Evolutionary conservation across 1,284 basidiomycete species (phyloP).

Genomic region (Ustilago tritici): DNA sequence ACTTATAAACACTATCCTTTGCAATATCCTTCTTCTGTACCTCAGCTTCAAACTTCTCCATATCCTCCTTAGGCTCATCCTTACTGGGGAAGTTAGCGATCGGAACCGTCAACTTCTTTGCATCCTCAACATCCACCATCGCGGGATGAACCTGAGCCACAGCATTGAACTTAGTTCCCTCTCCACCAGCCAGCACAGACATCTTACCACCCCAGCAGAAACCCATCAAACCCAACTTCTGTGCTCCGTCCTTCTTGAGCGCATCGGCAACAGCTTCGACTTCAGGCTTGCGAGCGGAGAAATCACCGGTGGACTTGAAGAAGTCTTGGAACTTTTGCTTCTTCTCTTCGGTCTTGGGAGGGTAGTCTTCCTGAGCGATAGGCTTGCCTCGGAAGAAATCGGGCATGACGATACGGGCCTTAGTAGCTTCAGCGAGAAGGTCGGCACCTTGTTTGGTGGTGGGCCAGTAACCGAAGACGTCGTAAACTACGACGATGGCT

Average conservation of each 20-base stretch:
- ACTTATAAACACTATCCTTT: conserved; percentile 74
- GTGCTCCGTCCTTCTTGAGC: conserved; percentile 73
- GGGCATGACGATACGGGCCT: conserved; percentile 75
- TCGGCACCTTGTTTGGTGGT: conserved; percentile 73
- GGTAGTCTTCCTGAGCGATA: conserved; percentile 74
- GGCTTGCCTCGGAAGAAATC: conserved; percentile 76
- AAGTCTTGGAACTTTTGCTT: conserved; percentile 72
- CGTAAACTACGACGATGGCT: conserved; percentile 76
- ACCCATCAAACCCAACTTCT: conserved; percentile 72
- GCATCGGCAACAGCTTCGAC: conserved; percentile 72
- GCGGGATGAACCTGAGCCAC: conserved; percentile 61
- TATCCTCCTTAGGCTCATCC: conserved; percentile 73
- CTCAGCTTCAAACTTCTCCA: conserved; percentile 73
- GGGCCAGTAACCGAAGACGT: conserved; percentile 76
- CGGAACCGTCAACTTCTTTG: conserved; percentile 74
- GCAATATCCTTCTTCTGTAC: conserved; percentile 72
- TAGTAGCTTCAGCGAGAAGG: conserved; percentile 73
- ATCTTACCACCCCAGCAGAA: conserved; percentile 71
- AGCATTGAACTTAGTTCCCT: conserved; percentile 54
- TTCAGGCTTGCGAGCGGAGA: conserved; percentile 73
- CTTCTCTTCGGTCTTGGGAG: conserved; percentile 72
- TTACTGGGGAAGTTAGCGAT: conserved; percentile 76
- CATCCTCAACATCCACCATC: conserved; percentile 76
- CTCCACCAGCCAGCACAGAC: conserved; percentile 43
- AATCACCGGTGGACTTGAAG: conserved; percentile 46